Evolutionary conservation across 306 rosid genomes (phyloP).

Genomic region (Trichosanthes truncata): DNA sequence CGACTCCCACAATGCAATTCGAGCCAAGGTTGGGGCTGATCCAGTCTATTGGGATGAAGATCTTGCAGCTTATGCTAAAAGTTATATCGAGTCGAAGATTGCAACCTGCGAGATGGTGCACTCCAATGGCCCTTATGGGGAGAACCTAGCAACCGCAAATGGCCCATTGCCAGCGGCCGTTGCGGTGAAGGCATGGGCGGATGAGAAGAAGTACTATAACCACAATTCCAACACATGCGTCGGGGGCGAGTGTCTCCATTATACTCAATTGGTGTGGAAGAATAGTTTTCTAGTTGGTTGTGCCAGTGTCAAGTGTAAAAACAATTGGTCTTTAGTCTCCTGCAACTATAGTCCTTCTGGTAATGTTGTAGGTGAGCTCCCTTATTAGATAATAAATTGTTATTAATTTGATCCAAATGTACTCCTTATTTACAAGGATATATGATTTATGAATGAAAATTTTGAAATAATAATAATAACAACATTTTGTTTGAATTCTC

Average conservation of each 20-base stretch:
- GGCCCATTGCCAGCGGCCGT: background rate
- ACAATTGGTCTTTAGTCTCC: constrained; percentile 11
- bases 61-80: constrained; percentile 4
- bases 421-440: too few relatives aligned
- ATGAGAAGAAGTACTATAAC: constrained; percentile 17
- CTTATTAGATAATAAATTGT: background rate
- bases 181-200: constrained; percentile 21
- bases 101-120: constrained; percentile 19
- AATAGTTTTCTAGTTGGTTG: constrained; percentile 14
- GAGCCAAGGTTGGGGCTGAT: background rate
- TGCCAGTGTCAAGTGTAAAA: constrained; percentile 21
- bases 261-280: constrained; percentile 27
- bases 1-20: background rate
- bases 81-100: background rate
- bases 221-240: background rate
- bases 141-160: constrained; percentile 13
- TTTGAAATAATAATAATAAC: too few relatives aligned
- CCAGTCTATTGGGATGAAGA: background rate
- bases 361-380: background rate
- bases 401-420: background rate
- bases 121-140: constrained; percentile 22
- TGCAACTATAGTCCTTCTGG: constrained; percentile 23
- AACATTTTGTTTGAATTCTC: too few relatives aligned
- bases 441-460: too few relatives aligned
- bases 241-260: constrained; percentile 22